Conservation (phyloP, 805 yeast genomes). For the Ogataea nonfermentans region DNA sequence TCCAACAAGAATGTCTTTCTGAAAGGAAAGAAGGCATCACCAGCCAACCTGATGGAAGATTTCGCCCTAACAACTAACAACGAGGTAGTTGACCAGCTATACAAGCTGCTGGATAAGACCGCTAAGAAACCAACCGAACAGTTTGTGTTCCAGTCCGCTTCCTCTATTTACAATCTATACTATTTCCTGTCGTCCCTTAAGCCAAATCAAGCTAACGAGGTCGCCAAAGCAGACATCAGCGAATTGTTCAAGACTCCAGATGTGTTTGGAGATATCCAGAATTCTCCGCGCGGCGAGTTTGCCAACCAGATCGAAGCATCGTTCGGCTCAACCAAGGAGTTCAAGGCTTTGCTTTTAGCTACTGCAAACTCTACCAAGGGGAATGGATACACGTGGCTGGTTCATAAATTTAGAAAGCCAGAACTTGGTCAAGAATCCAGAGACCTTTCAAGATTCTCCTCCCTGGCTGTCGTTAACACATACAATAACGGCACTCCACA, state of each 20-base stretch:
- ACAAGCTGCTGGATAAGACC: slow-evolving; percentile 39
- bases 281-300: slow-evolving; percentile 31
- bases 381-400: slow-evolving; percentile 89
- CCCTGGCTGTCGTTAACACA: slow-evolving; percentile 72
- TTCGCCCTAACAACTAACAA: slow-evolving; percentile 26
- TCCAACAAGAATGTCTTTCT: slow-evolving; percentile 19
- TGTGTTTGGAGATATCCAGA: slow-evolving; percentile 30
- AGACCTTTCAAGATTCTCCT: slow-evolving; percentile 34
- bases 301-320: slow-evolving; percentile 50
- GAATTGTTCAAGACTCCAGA: slow-evolving; percentile 39
- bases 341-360: slow-evolving; percentile 64
- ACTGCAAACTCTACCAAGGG: slow-evolving; percentile 77
- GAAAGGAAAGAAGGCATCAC: slow-evolving; percentile 16
- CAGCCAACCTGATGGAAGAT: slow-evolving; percentile 18
- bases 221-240: slow-evolving; percentile 24
- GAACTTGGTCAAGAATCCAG: slow-evolving; percentile 22
- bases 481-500: slow-evolving; percentile 88
- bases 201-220: slow-evolving; percentile 22
- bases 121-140: slow-evolving; percentile 45
- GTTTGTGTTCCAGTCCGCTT: slow-evolving; percentile 43
- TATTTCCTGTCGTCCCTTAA: slow-evolving; percentile 46
- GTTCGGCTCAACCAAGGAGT: slow-evolving; percentile 77
- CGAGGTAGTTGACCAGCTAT: slow-evolving; percentile 30
- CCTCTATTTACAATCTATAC: slow-evolving; percentile 47
- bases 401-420: slow-evolving; percentile 50